Evolutionary conservation across 345 rosid species (phyloP), one percentile per base, ranked within the genome.

Genomic region (Bruguiera sexangula): DNA sequence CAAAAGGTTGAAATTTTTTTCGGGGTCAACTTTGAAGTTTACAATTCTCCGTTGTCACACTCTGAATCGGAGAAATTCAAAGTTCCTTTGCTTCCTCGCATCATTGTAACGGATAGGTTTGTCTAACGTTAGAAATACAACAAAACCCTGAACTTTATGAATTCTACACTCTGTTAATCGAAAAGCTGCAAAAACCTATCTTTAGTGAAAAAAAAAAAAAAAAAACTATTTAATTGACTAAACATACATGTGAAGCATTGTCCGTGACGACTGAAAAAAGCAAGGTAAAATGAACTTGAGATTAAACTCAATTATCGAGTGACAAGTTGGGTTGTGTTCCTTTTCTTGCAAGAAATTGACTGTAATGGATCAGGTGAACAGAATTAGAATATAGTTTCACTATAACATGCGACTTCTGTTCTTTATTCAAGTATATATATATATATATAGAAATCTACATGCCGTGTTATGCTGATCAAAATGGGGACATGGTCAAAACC

Each of bases 321-420:
- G 79, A 65, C 81, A 54, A 63, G 82, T 73, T 79, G 73, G 71
- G 58, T 36, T 64, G 27, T 48, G 50, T 72, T 72, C 15, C 80
- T 79, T 84, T 79, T 74, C 83, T 62, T 71, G 46, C 81, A 81
- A 81, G 87, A 62, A 66, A 79, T 81, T 81, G 84, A 83, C 83
- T 32, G 70, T 34, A 29, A 65, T 29, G 30, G 48, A 39, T 2
- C 15, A 39, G 48, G 48, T 39, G 13, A 39, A 39, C 15, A 2
- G 2, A 39, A 39, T 11, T 39, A 3, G 16, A 39, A 39, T 39
- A 39, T 9, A 39, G 48, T 39, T 39, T 11, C 48, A 39, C n/a
- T 21, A 61, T 57, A 73, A 64, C 63, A 1, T 24, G 53, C 8
- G 61, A 65, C 30, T 68, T 67, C 29, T 20, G 20, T 29, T 68